Evolutionary conservation across 345 rosid species (phyloP), one percentile per base, ranked within the genome.

Genomic region (Heritiera fomes): DNA sequence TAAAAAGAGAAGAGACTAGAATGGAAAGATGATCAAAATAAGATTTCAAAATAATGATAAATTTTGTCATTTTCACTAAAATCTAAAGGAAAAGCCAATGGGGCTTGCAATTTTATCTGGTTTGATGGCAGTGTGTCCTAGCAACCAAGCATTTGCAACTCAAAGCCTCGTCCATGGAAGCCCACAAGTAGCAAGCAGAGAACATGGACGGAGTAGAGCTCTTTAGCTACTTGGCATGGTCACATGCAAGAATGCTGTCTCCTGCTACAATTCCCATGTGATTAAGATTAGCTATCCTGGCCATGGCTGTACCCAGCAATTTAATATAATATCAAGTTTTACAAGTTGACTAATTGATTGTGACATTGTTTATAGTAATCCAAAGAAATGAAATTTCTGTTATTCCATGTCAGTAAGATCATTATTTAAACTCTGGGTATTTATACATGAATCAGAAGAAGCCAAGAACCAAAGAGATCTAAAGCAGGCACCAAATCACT

Each of bases 221-320:
- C 77, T 75, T 62, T 53, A 47, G 76, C 6, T 61, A 12, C 43
- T 73, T 15, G 65, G 82, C 84, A 84, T 75, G 68, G 55, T 79
- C 84, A 84, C 89, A 85, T 85, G 90, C 62, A 77, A 82, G 50
- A 28, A 8, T 50, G 20, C 75, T 34, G 81, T 69, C 60, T 59
- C 40, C 73, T 69, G 53, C 74, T 63, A 59, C 11, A 45, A 68
- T 14, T 67, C 80, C 91, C 91, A 89, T 85, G 91, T 89, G 89
- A 77, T 75, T 10, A 34, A 34, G 38, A 34, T 34, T 1, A 7
- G 77, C 82, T 77, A 59, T 80, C 53, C 80, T 78, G 87, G 66
- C 79, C 84, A 75, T 67, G 65, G 74, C 58, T 58, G 61, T 72
- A 32, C 46, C 14, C 47, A 1, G 13, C 38, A 56, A 56, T 80